Base-by-base conservation (phyloP, 441 rosid genomes). In the Geranium incanum region DNA sequence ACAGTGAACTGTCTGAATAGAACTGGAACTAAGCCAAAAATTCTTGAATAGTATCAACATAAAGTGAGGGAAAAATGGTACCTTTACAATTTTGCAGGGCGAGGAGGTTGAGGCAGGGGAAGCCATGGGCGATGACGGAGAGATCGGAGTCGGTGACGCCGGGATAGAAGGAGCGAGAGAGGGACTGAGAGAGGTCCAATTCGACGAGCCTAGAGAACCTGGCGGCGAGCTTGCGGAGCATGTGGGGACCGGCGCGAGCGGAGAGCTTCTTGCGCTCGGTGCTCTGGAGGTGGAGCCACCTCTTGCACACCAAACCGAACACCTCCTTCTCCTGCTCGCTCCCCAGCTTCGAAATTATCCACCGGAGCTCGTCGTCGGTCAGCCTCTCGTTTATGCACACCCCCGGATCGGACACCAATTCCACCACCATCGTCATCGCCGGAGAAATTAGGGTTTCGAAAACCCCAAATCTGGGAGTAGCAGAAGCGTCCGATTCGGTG, bases 71-170 rank as follows among this genome's bases (percentile, higher is more conserved):
- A 8, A 28, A 57, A 50, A 15, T 33, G 21, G 18, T 78, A 93
- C 98, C 96, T 87, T 86, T 90, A 83, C 98, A 94, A 75, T 88
- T 79, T 36, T 84, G 89, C 72, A 92, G 78, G 76, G 76, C 80
- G 55, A 90, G 92, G 50, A 88, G 75, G 75, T 78, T 81, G 74
- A 94, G 77, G 78, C 75, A 85, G 78, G 81, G 85, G 75, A 94
- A 90, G 0, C 90, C 96, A 66, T 78, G 76, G 39, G 97, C 86
- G 71, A 94, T 82, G 13, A 90, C 90, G 65, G 83, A 71, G 19
- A 94, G 93, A 82, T 92, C 97, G 63, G 92, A 86, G 73, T 94
- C 99, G 15, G 96, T 88, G 36, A 92, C 88, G 2, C 99, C 99
- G 3, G 97, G 99, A 76, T 82, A 90, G 78, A 88, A 92, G 0